A percentile compares a stretch with the other conserved stretches of the same genome.
These are phyloP conservation scores for Mucor ambiguus DNA, from an alignment of 371 early-diverging fungal genomes.

Conservation along the genomic window DNA sequence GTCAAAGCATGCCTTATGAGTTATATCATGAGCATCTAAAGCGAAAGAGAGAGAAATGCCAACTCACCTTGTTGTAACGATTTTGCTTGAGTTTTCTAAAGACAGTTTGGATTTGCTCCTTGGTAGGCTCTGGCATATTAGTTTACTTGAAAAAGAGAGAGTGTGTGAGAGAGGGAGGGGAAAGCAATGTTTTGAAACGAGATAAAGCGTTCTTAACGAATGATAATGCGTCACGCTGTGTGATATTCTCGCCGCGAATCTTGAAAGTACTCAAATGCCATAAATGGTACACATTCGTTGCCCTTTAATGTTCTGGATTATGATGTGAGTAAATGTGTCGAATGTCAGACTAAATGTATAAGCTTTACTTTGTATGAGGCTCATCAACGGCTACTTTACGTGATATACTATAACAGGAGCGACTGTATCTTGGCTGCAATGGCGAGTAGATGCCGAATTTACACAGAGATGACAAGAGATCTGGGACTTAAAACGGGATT, in stretches of 20 bases:
- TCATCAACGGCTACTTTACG: background rate
- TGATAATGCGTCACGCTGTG: slow-evolving; percentile 5
- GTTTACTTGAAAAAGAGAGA: slow-evolving; percentile 3
- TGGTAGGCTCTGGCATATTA: slow-evolving; percentile 66
- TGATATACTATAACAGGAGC: background rate
- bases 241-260: background rate
- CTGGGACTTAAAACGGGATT: slow-evolving; percentile 1
- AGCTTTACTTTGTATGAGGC: too few relatives aligned
- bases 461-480: background rate
- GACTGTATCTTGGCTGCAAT: background rate
- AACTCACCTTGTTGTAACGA: slow-evolving; percentile 80
- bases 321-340: too few relatives aligned
- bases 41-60: background rate
- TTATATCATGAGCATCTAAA: background rate
- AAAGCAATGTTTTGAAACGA: background rate
- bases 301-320: background rate
- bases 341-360: too few relatives aligned
- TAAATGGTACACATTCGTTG: background rate
- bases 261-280: background rate
- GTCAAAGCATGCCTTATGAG: slow-evolving; percentile 89
- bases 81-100: slow-evolving; percentile 80
- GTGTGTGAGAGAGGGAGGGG: background rate
- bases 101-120: slow-evolving; percentile 74
- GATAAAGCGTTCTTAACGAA: background rate
- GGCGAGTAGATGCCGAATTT: background rate